Base-by-base conservation (phyloP, 2,329 filamentous ascomycete genomes). In the Hortaea sp. region DNA sequence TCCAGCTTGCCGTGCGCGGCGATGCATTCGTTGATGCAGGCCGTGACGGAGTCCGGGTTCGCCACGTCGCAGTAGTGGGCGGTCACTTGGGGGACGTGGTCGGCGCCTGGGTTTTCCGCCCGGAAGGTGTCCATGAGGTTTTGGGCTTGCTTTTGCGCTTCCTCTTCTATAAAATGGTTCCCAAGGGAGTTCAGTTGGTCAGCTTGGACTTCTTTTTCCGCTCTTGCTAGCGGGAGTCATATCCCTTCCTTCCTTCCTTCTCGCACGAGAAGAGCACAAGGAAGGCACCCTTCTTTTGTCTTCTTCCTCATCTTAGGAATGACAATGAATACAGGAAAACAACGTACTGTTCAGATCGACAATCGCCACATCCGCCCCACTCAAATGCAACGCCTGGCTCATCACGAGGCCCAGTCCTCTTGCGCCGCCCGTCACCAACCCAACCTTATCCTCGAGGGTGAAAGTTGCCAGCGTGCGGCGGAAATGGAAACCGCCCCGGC, bases 41-140 rank as follows among this genome's bases (percentile, higher is more conserved):
- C 67, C 48, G 85, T 81, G 51, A 95, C 89, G 5, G 86, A 90
- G 42, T 81, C 78, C 20, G 83, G 83, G 57, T 85, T 79, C 28
- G 87, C 82, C 43, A 95, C 90, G 64, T 95, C 88, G 61, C 84
- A 84, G 63, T 85, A 89, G 69, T 97, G 90, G 1, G 88, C 86
- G 1, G 90, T 94, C 47, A 95, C 84, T 53, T 80, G 86, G 49
- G 90, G 90, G 30, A 84, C 66, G 81, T 76, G 75, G 52, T 81
- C 76, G 20, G 84, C 75, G 44, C 81, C 81, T 10, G 88, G 87
- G 63, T 94, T 88, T 62, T 92, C 85, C 51, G 78, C 77, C 59
- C 78, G 75, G 73, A 94, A 94, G 28, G 82, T 77, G 30, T 85
- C 77, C 54, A 90, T 74, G 30, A 95, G 75, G 51, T 79, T 77